Conservation (phyloP, 2,329 filamentous ascomycete species). For the Fusarium irregulare region DNA sequence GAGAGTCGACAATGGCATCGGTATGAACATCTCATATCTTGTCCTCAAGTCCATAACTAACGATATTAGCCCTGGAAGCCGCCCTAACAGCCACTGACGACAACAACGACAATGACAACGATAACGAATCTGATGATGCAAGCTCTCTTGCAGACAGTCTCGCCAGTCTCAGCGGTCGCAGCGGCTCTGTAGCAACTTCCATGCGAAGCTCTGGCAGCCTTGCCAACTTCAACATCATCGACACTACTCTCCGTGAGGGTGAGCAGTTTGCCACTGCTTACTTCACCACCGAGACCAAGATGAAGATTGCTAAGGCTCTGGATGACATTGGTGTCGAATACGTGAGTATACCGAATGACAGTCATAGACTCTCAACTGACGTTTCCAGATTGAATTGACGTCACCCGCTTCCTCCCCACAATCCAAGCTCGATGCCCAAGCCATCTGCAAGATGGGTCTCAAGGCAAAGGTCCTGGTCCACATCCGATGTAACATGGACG, state of each 20-base stretch:
- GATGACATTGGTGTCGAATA: constrained; percentile 66
- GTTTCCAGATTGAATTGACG: constrained; percentile 73
- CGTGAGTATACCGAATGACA: neutral
- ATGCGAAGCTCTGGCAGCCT: constrained; percentile 23
- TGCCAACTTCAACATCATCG: constrained; percentile 43
- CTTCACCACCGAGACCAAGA: constrained; percentile 72
- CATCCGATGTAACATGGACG: constrained; percentile 50
- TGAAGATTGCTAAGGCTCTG: constrained; percentile 41
- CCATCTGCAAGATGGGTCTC: constrained; percentile 93
- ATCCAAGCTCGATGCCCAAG: constrained; percentile 86
- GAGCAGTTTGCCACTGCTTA: constrained; percentile 72
- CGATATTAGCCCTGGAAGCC: constrained; percentile 25
- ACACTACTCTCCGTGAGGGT: constrained; percentile 44
- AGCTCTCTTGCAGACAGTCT: constrained; percentile 21
- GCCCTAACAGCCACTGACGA: constrained; percentile 24
- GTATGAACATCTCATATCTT: neutral
- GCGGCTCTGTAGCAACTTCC: constrained; percentile 24
- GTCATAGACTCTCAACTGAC: neutral
- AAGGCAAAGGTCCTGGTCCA: constrained; percentile 65
- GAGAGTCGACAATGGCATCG: neutral
- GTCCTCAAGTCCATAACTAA: neutral
- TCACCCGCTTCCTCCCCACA: constrained; percentile 87
- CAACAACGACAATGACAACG: constrained; percentile 1
- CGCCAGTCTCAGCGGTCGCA: constrained; percentile 12
- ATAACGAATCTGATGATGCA: constrained; percentile 18